A percentile compares a stretch with the other conserved stretches of the same genome.
These are phyloP conservation scores for Saraca asoca DNA, from an alignment of 331 rosid genomes.

Conservation along the genomic window DNA sequence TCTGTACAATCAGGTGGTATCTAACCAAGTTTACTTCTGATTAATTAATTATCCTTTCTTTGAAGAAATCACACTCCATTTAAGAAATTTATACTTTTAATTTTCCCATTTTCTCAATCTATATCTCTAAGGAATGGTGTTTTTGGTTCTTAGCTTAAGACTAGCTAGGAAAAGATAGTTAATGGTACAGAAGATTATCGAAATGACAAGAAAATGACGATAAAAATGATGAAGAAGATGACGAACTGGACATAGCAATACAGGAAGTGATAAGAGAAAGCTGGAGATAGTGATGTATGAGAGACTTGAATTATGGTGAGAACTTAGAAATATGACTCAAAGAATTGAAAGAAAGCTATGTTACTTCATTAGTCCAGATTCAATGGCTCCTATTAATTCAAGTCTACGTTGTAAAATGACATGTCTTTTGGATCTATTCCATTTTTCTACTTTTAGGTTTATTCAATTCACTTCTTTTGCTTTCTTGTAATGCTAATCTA, in stretches of 20 bases:
- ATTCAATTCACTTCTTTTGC: constrained; percentile 30
- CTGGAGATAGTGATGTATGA: constrained; percentile 46
- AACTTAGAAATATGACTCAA: constrained; percentile 42
- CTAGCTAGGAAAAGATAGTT: not conserved
- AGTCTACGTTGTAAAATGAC: constrained; percentile 63
- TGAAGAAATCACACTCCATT: no score
- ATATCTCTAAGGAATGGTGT: not conserved
- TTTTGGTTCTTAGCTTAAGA: no score
- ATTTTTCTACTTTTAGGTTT: constrained; percentile 31
- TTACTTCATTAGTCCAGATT: constrained; percentile 53
- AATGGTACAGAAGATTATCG: not conserved
- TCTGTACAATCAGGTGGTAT: no score
- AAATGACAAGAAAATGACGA: constrained; percentile 46
- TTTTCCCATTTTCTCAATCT: not conserved
- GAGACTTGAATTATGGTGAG: constrained; percentile 21
- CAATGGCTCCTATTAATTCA: constrained; percentile 54
- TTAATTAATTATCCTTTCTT: no score
- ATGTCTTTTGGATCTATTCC: constrained; percentile 26
- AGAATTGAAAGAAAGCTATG: constrained; percentile 31
- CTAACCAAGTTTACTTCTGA: no score
- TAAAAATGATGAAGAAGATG: constrained; percentile 35
- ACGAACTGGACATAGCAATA: constrained; percentile 15
- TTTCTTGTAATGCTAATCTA: constrained; percentile 37
- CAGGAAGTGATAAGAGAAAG: constrained; percentile 37
- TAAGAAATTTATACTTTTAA: not conserved